These are phyloP conservation scores for Apiospora saccharicola DNA, from an alignment of 2,329 filamentous ascomycete species.

Conservation along the genomic window DNA sequence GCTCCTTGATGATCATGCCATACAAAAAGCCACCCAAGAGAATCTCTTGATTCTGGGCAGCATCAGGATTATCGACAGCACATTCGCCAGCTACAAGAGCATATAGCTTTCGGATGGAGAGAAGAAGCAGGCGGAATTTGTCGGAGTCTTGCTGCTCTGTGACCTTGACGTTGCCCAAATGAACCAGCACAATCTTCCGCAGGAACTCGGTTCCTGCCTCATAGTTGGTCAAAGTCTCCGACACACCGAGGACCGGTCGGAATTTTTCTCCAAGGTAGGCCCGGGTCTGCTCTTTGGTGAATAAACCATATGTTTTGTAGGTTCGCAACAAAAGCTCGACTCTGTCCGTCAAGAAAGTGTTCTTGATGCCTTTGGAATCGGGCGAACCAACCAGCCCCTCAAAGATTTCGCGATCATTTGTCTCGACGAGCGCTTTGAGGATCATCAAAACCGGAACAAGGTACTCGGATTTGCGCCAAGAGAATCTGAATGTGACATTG, in stretches of 20 bases:
- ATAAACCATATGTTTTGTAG: constrained; percentile 89
- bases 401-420: constrained; percentile 95
- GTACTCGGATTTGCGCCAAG: constrained; percentile 97
- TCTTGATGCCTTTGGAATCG: constrained; percentile 78
- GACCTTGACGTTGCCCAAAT: constrained; percentile 86
- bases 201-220: constrained; percentile 92
- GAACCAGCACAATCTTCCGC: constrained; percentile 87
- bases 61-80: constrained; percentile 93
- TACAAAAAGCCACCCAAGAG: constrained; percentile 93
- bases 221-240: constrained; percentile 84
- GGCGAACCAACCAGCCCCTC: constrained; percentile 86
- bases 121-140: constrained; percentile 92
- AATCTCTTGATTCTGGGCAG: constrained; percentile 95
- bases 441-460: constrained; percentile 98
- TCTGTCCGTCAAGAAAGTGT: constrained; percentile 94
- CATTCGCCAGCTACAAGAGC: constrained; percentile 92
- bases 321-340: constrained; percentile 91
- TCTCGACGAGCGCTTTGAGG: constrained; percentile 91
- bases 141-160: constrained; percentile 85
- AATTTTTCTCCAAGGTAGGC: constrained; percentile 92
- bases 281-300: constrained; percentile 82
- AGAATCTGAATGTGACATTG: constrained; percentile 96
- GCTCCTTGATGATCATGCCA: constrained; percentile 94
- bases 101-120: constrained; percentile 97
- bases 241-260: constrained; percentile 82